These are phyloP conservation scores for Thinopyrum elongatum DNA, from an alignment of 176 grass and related monocot genomes.

Conservation along the genomic window DNA sequence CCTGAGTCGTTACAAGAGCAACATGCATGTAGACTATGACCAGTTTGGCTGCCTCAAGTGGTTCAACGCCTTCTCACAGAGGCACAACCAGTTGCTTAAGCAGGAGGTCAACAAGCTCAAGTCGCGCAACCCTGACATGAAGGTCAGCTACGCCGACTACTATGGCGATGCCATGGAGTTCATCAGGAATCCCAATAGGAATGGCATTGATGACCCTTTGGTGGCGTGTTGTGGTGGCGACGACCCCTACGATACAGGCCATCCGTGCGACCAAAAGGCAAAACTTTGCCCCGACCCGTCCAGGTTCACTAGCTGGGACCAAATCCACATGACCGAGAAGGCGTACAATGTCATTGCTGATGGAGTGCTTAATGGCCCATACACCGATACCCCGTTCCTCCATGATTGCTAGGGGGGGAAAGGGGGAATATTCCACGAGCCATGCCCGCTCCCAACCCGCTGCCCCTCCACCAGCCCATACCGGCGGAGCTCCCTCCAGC, in stretches of 20 bases:
- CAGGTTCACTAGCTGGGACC: too few species aligned
- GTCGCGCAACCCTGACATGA: constrained; percentile 18
- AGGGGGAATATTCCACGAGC: too few species aligned
- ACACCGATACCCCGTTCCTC: too few species aligned
- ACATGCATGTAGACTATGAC: constrained; percentile 25
- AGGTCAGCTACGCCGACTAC: constrained; percentile 50
- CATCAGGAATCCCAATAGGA: too few species aligned
- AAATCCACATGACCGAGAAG: too few species aligned
- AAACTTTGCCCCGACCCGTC: constrained; percentile 1
- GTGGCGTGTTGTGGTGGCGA: constrained; percentile 31
- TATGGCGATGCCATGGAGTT: too few species aligned
- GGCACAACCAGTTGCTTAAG: constrained; percentile 33
- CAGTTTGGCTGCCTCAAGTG: background rate
- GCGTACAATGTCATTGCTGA: too few species aligned
- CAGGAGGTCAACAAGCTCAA: constrained; percentile 3
- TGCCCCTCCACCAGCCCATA: too few species aligned
- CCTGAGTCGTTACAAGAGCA: background rate
- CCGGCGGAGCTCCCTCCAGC: too few species aligned
- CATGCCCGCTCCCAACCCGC: too few species aligned
- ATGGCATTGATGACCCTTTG: background rate
- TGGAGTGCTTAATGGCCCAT: too few species aligned
- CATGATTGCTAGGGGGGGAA: too few species aligned
- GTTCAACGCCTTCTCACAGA: constrained; percentile 29
- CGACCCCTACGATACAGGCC: background rate
- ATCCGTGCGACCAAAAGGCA: background rate